These are phyloP conservation scores for Caryopteris hybrid DNA, from an alignment of 305 asterid species.

Conservation along the genomic window DNA sequence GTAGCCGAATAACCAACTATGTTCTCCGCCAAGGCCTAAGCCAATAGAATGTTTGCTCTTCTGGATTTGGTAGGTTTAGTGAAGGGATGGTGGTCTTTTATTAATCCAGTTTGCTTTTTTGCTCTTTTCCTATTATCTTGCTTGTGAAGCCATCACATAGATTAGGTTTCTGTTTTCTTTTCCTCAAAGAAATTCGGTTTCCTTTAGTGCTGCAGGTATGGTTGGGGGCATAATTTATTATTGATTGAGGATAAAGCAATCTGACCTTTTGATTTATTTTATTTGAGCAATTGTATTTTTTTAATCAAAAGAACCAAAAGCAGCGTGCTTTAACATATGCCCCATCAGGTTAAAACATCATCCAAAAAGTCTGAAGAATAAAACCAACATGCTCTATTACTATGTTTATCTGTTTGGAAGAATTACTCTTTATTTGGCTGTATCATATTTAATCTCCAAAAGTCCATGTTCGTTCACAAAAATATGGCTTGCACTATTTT, in stretches of 20 bases:
- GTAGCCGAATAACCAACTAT: background rate
- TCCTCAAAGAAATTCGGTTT: background rate
- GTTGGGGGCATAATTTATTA: background rate
- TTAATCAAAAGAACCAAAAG: background rate
- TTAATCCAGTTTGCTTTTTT: constrained; percentile 15
- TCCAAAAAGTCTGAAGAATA: background rate
- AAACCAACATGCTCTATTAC: background rate
- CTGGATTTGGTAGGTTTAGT: constrained; percentile 28
- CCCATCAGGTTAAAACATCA: background rate
- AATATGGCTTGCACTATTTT: background rate
- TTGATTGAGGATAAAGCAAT: background rate
- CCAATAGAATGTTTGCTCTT: constrained; percentile 24
- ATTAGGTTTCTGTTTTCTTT: constrained; percentile 29
- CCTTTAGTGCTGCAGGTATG: background rate
- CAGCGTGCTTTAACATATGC: background rate
- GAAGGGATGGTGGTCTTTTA: constrained; percentile 36
- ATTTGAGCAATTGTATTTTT: background rate
- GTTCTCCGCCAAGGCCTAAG: background rate
- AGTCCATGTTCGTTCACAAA: background rate
- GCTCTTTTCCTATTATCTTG: constrained; percentile 32
- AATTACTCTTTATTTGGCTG: background rate
- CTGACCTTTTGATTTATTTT: background rate
- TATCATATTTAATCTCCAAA: background rate
- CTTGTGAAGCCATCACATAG: constrained; percentile 38
- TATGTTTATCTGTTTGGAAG: background rate